phyloP scores from a whole-genome alignment of 352 stramenopile genomes.

The Pelagophyceae sp. region DNA sequence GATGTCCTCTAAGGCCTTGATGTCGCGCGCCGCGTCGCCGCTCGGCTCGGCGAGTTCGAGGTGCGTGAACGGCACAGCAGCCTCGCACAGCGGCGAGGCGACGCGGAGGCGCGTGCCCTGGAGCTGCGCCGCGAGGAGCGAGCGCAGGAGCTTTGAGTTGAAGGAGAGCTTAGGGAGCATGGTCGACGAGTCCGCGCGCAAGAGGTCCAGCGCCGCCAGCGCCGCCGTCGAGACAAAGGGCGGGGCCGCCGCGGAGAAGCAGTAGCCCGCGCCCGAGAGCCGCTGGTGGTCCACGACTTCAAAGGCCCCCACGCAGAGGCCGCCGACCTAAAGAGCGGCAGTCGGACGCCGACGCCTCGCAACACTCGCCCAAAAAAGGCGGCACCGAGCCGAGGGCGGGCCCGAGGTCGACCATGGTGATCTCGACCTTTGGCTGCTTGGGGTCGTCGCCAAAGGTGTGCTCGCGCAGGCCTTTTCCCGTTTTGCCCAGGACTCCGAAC shows the following conservation, averaged over 20 bases:
- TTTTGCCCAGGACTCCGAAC: slow-evolving; percentile 88
- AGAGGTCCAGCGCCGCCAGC: slow-evolving; percentile 68
- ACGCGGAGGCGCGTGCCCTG: background rate
- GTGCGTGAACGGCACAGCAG: background rate
- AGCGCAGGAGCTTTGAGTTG: background rate
- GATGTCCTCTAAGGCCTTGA: background rate
- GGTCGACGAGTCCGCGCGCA: slow-evolving; percentile 25
- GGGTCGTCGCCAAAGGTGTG: slow-evolving; percentile 21
- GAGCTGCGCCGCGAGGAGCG: background rate
- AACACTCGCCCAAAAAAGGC: no score
- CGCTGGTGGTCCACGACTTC: slow-evolving; percentile 96
- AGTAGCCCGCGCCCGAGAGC: slow-evolving; percentile 92
- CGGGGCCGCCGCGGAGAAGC: slow-evolving; percentile 91
- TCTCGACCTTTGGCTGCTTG: slow-evolving; percentile 61
- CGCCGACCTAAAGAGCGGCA: no score
- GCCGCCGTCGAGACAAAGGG: slow-evolving; percentile 84
- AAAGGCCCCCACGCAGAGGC: slow-evolving; percentile 87
- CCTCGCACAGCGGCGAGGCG: no score
- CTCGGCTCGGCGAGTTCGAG: background rate
- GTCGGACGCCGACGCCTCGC: no score
- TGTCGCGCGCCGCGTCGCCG: background rate
- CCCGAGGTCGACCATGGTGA: slow-evolving; percentile 85
- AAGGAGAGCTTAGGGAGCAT: background rate
- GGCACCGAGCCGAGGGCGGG: slow-evolving; percentile 80
- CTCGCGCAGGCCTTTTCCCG: slow-evolving; percentile 60